These are phyloP conservation scores for Flaveria robusta DNA, from an alignment of 129 eudicot species.

Conservation along the genomic window DNA sequence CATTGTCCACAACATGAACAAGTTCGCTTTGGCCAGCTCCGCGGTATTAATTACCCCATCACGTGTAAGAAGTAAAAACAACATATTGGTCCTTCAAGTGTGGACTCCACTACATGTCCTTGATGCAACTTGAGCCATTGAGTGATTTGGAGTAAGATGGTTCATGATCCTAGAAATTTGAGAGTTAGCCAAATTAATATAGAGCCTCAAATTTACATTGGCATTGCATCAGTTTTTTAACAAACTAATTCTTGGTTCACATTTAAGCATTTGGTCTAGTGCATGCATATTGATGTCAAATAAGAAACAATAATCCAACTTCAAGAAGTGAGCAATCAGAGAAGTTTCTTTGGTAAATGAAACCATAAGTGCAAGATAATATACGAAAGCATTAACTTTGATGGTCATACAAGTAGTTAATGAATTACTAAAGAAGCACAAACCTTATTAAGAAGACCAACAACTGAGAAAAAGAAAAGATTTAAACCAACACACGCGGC, in stretches of 20 bases:
- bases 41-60: constrained; percentile 55
- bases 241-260: not conserved
- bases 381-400: too few relatives aligned
- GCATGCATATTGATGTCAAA: constrained; percentile 8
- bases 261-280: constrained; percentile 1
- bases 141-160: constrained; percentile 59
- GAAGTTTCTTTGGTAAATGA: not conserved
- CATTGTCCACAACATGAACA: constrained; percentile 46
- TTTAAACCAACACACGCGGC: constrained; percentile 54
- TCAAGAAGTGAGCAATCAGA: too few relatives aligned
- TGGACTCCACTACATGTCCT: constrained; percentile 76
- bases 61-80: constrained; percentile 55
- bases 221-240: too few relatives aligned
- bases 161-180: constrained; percentile 53
- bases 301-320: constrained; percentile 17
- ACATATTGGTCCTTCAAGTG: constrained; percentile 42
- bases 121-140: constrained; percentile 55
- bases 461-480: constrained; percentile 60
- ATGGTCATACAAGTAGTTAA: too few relatives aligned
- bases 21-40: constrained; percentile 63
- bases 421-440: constrained; percentile 11
- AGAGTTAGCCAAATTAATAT: constrained; percentile 4
- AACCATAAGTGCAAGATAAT: too few relatives aligned
- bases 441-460: constrained; percentile 70
- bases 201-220: too few relatives aligned